phyloP scores from a whole-genome alignment of 345 rosid genomes.

The Gossypium arboreum region DNA sequence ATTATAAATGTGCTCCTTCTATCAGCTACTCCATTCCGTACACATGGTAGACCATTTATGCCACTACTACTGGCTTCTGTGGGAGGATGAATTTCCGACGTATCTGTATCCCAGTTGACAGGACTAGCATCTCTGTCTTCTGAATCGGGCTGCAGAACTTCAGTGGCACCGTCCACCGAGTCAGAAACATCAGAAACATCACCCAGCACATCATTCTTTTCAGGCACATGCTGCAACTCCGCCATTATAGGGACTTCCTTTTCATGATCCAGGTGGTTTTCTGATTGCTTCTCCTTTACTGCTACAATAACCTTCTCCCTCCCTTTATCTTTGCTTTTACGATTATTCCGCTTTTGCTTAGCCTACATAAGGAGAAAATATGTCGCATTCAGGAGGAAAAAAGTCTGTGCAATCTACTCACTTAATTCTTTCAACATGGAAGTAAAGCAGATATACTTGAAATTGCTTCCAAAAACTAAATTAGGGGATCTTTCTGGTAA shows the following conservation, averaged over 20 bases:
- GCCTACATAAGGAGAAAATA: conserved; percentile 37
- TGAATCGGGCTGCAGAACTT: conserved; percentile 63
- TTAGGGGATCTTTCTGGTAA: neutral
- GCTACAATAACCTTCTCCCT: conserved; percentile 47
- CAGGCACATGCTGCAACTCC: conserved; percentile 44
- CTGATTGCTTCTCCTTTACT: conserved; percentile 37
- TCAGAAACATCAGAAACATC: conserved; percentile 82
- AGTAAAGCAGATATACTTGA: neutral
- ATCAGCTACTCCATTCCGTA: conserved; percentile 58
- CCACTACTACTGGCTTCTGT: conserved; percentile 56
- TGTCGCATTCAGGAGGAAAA: neutral
- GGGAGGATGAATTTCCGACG: conserved; percentile 63
- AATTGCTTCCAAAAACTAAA: neutral
- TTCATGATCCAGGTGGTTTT: conserved; percentile 35
- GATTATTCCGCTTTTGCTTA: conserved; percentile 81
- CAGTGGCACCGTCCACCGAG: conserved; percentile 63
- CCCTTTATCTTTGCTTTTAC: conserved; percentile 75
- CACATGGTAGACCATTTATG: conserved; percentile 44
- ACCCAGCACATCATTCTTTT: conserved; percentile 59
- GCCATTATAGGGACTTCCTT: conserved; percentile 40
- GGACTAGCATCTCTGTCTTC: conserved; percentile 81
- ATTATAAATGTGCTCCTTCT: conserved; percentile 47
- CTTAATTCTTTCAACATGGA: neutral
- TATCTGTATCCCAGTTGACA: conserved; percentile 77
- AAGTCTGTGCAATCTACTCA: neutral